phyloP scores from a whole-genome alignment of 2,329 filamentous ascomycete species.

The Nectriaceae sp. region DNA sequence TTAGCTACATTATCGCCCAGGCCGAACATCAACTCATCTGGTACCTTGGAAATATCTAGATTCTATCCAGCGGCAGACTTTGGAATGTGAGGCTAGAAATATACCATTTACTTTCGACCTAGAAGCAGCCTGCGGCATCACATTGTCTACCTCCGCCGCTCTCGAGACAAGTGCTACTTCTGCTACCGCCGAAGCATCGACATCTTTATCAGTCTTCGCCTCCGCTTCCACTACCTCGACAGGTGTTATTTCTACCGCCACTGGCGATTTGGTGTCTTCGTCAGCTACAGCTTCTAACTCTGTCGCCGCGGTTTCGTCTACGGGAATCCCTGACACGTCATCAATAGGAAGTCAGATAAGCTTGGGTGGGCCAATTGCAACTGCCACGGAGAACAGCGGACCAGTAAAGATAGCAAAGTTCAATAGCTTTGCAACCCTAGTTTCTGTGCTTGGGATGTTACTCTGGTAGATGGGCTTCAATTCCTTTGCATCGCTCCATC shows the following conservation, averaged over 20 bases:
- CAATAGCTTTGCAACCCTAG: not conserved
- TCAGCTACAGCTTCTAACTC: not conserved
- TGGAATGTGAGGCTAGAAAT: slow-evolving; percentile 3
- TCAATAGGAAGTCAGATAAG: not conserved
- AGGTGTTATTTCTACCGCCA: not conserved
- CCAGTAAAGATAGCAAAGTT: not conserved
- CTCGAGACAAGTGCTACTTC: too few relatives aligned
- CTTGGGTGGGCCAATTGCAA: not conserved
- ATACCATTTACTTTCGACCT: slow-evolving; percentile 5
- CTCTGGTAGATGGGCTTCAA: not conserved
- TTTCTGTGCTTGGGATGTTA: not conserved
- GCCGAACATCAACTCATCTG: not conserved
- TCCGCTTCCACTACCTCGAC: not conserved
- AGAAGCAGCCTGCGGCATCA: slow-evolving; percentile 7
- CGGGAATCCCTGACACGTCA: not conserved
- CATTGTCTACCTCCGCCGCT: not conserved
- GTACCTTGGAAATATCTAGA: not conserved
- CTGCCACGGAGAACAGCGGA: not conserved
- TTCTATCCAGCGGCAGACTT: not conserved
- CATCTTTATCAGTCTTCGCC: not conserved
- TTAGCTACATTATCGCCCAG: not conserved
- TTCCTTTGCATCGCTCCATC: too few relatives aligned
- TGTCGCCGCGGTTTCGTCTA: not conserved
- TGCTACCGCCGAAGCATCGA: too few relatives aligned
- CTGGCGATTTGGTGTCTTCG: not conserved